Evolutionary conservation across 2,329 filamentous ascomycete species (phyloP).

Genomic region (Pyrenophora seminiperda): DNA sequence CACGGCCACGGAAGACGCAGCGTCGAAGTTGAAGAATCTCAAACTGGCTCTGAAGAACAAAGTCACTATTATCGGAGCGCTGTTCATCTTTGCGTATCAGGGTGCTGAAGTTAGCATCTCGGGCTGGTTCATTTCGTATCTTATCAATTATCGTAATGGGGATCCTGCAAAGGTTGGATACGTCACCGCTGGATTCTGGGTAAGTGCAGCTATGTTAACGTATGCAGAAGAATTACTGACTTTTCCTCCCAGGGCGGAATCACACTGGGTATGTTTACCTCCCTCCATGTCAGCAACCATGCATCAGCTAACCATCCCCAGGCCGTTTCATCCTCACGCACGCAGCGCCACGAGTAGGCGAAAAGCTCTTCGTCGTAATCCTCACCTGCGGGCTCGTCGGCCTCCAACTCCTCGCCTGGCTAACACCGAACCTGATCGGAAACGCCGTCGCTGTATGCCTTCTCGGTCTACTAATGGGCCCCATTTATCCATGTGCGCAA

Average conservation of each 20-base stretch:
- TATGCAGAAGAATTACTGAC: background rate
- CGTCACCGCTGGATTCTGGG: conserved; percentile 72
- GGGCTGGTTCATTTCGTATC: conserved; percentile 85
- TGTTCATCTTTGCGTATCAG: conserved; percentile 87
- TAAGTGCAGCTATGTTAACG: conserved; percentile 43
- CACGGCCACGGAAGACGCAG: conserved; percentile 41
- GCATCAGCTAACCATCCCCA: too few relatives aligned
- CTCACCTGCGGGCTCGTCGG: conserved; percentile 65
- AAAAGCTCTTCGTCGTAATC: conserved; percentile 69
- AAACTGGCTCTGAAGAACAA: conserved; percentile 58
- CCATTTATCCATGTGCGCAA: conserved; percentile 76
- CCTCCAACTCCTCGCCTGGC: conserved; percentile 80
- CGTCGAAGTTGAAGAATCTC: conserved; percentile 55
- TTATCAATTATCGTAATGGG: conserved; percentile 73
- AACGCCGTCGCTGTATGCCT: conserved; percentile 59
- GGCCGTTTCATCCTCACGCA: conserved; percentile 74
- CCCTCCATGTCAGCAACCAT: too few relatives aligned
- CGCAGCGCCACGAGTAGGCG: conserved; percentile 69
- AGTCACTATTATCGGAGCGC: conserved; percentile 72
- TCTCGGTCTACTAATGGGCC: conserved; percentile 76
- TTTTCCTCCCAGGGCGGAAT: conserved; percentile 66
- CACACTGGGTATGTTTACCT: conserved; percentile 58
- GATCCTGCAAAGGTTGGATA: conserved; percentile 76
- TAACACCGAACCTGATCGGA: conserved; percentile 69
- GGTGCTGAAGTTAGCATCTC: conserved; percentile 83